phyloP scores from a whole-genome alignment of 192 early-diverging fungal genomes.

The Fimicolochytrium jonesii region DNA sequence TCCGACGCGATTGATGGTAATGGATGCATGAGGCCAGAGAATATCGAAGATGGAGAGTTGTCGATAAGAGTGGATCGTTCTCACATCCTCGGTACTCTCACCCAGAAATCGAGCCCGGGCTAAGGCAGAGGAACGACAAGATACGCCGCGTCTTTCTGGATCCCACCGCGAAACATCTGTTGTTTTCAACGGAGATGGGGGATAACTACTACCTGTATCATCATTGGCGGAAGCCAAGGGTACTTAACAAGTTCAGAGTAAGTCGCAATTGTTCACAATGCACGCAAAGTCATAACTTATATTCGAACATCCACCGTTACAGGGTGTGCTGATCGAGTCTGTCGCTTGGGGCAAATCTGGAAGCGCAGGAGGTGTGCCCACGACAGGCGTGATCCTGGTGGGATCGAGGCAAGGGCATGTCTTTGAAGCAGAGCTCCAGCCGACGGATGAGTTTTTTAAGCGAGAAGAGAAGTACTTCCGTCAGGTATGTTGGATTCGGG shows the following conservation, averaged over 20 bases:
- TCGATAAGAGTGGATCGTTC: too few relatives aligned
- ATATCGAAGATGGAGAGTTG: neutral
- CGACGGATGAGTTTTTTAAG: constrained; percentile 78
- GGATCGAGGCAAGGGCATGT: constrained; percentile 80
- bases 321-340: constrained; percentile 76
- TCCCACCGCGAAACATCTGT: constrained; percentile 82
- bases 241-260: constrained; percentile 75
- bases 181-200: constrained; percentile 83
- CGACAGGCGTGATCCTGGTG: constrained; percentile 79
- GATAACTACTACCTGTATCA: constrained; percentile 89
- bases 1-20: constrained; percentile 73
- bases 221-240: constrained; percentile 80
- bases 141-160: constrained; percentile 80
- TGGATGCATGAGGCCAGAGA: neutral
- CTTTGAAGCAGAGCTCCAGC: constrained; percentile 86
- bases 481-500: too few relatives aligned
- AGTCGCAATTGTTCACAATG: neutral
- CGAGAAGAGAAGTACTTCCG: constrained; percentile 76
- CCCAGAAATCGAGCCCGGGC: constrained; percentile 69
- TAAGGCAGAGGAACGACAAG: constrained; percentile 51
- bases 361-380: constrained; percentile 44
- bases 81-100: neutral
- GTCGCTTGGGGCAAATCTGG: constrained; percentile 83
- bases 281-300: neutral
- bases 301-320: neutral